These are phyloP conservation scores for Styphnolobium japonicum DNA, from an alignment of 306 rosid genomes.

Conservation along the genomic window DNA sequence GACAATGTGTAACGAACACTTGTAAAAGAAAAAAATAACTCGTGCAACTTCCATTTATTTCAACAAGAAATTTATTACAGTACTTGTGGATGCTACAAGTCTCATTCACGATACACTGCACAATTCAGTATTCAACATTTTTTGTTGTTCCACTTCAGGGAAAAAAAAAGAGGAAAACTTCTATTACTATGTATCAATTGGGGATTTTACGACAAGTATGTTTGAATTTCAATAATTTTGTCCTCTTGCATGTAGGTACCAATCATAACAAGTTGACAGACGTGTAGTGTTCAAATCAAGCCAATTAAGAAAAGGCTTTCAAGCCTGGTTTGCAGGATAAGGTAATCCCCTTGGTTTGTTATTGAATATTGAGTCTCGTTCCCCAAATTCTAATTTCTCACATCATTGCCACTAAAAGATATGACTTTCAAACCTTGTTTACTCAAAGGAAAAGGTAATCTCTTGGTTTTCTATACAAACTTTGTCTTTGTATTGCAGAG, in stretches of 20 bases:
- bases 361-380: background rate
- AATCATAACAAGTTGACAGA: background rate
- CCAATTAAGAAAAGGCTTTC: no score
- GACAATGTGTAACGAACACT: background rate
- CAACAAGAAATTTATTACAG: no score
- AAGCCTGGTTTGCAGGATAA: no score
- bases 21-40: background rate
- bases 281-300: background rate
- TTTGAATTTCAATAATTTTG: background rate
- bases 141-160: background rate
- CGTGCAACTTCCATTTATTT: background rate
- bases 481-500: no score
- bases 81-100: background rate
- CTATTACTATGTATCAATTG: background rate
- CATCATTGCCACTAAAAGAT: no score
- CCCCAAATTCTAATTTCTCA: background rate
- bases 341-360: background rate
- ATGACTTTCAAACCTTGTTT: no score
- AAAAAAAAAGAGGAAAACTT: background rate
- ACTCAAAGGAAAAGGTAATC: no score
- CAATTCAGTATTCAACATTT: background rate
- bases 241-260: background rate
- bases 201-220: background rate
- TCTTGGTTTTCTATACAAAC: background rate
- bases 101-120: background rate